phyloP scores from a whole-genome alignment of 140 eudicot species.

The Senecio squalidus region DNA sequence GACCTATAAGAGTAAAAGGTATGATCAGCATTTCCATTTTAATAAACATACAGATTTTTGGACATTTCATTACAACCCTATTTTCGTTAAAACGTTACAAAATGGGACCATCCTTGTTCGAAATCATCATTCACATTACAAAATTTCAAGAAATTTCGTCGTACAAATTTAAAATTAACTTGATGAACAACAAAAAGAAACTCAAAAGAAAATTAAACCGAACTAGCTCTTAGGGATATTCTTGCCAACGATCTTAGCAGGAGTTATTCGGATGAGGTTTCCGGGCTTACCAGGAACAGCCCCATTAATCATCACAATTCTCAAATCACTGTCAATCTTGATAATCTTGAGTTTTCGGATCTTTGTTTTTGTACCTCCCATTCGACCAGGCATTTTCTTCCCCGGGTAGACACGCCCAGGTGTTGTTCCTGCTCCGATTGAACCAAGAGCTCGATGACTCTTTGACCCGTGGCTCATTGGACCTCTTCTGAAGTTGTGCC shows the following conservation, averaged over 20 bases:
- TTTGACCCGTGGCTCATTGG: conserved; percentile 92
- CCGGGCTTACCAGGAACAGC: conserved; percentile 99
- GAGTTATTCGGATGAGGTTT: conserved; percentile 82
- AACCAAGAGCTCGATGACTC: conserved; percentile 88
- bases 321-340: conserved; percentile 77
- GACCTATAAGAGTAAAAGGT: neutral
- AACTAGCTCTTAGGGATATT: conserved; percentile 77
- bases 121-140: conserved; percentile 22
- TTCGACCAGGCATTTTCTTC: conserved; percentile 97
- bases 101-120: neutral
- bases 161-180: neutral
- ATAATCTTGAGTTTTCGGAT: conserved; percentile 71
- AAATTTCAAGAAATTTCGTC: conserved; percentile 9
- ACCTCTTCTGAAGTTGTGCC: conserved; percentile 92
- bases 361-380: conserved; percentile 92
- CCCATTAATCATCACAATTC: conserved; percentile 87
- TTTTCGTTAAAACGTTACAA: no score
- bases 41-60: neutral
- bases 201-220: neutral
- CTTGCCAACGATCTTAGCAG: conserved; percentile 94
- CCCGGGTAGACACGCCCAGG: conserved; percentile 93
- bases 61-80: conserved; percentile 8
- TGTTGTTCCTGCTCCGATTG: conserved; percentile 98
- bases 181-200: neutral
- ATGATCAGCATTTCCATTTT: neutral